Conservation (phyloP, 1,139 yeast species). For the Starmera stellimalicola region DNA sequence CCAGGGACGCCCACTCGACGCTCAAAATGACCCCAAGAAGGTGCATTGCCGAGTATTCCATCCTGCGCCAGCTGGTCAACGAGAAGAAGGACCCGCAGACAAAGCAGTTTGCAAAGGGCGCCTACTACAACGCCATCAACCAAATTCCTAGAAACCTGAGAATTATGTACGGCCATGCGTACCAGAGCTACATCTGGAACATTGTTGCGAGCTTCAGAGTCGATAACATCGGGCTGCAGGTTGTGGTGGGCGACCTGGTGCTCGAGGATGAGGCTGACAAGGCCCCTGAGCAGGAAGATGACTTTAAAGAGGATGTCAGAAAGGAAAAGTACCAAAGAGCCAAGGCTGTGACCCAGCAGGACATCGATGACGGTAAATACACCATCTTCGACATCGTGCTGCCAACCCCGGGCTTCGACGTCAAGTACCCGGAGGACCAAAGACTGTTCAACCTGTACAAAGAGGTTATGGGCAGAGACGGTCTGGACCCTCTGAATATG, state of each 20-base stretch:
- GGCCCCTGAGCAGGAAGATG: conserved; percentile 22
- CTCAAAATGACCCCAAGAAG: conserved; percentile 73
- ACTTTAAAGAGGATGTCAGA: conserved; percentile 58
- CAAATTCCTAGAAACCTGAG: conserved; percentile 87
- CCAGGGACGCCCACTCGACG: conserved; percentile 57
- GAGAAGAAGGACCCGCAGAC: conserved; percentile 31
- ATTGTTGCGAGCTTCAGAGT: conserved; percentile 72
- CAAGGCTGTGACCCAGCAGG: conserved; percentile 63
- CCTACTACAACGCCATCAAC: conserved; percentile 75
- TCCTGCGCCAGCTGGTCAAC: conserved; percentile 50
- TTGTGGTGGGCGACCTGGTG: conserved; percentile 81
- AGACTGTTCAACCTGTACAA: conserved; percentile 53
- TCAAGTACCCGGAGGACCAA: conserved; percentile 68
- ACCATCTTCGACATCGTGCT: conserved; percentile 77
- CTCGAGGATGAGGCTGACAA: conserved; percentile 29
- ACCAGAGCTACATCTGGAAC: conserved; percentile 95
- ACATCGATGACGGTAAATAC: conserved; percentile 48
- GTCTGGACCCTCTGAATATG: conserved; percentile 80
- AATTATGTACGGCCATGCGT: conserved; percentile 95
- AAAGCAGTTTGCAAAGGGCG: conserved; percentile 35
- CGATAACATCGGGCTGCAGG: conserved; percentile 55
- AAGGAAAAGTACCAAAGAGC: conserved; percentile 50
- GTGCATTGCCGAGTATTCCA: conserved; percentile 75
- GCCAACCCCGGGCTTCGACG: conserved; percentile 92
- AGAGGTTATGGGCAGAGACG: conserved; percentile 70